Evolutionary conservation across 768 basidiomycete genomes (phyloP).

Genomic region (Leccinum aurantiacum): DNA sequence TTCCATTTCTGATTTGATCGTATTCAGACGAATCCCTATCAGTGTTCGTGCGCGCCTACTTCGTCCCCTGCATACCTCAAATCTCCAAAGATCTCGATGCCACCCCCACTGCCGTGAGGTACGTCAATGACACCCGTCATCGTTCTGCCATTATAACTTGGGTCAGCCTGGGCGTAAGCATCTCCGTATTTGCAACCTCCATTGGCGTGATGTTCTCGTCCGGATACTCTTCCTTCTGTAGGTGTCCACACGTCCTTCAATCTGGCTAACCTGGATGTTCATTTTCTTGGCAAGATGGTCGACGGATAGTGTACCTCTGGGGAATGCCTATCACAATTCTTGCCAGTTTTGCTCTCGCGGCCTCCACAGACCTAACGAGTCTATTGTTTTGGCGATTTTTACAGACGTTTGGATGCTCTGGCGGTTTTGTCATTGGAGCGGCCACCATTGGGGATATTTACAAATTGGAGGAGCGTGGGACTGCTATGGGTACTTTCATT

Average conservation of each 20-base stretch:
- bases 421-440: slow-evolving; percentile 52
- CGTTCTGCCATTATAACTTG: neutral
- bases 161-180: slow-evolving; percentile 48
- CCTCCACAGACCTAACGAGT: slow-evolving; percentile 39
- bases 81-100: slow-evolving; percentile 65
- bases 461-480: slow-evolving; percentile 57
- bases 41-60: slow-evolving; percentile 71
- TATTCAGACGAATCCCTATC: neutral
- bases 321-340: slow-evolving; percentile 59
- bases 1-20: neutral
- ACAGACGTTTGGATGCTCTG: slow-evolving; percentile 64
- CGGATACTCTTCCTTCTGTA: slow-evolving; percentile 51
- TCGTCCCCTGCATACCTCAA: slow-evolving; percentile 73
- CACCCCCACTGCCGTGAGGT: slow-evolving; percentile 60
- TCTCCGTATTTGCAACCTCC: slow-evolving; percentile 47
- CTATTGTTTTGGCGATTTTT: slow-evolving; percentile 64
- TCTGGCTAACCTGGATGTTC: neutral
- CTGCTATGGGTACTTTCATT: slow-evolving; percentile 60
- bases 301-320: slow-evolving; percentile 56
- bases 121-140: neutral
- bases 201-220: slow-evolving; percentile 53
- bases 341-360: slow-evolving; percentile 60
- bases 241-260: slow-evolving; percentile 12
- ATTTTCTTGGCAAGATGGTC: slow-evolving; percentile 51
- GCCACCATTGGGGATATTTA: slow-evolving; percentile 70